phyloP scores from a whole-genome alignment of 148 eudicot species.

The Spergularia marina region DNA sequence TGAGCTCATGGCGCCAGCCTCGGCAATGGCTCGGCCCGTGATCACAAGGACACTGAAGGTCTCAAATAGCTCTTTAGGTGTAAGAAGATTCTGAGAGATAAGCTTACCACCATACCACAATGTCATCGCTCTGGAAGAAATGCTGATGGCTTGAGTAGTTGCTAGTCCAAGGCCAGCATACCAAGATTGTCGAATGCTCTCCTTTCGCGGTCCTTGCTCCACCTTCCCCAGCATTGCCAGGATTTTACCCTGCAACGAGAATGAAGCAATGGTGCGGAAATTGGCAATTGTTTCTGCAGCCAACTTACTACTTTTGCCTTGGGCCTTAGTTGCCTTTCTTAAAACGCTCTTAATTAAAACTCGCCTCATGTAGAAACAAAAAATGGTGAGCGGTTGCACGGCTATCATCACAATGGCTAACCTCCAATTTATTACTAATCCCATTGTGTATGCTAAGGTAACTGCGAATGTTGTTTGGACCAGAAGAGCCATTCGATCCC shows the following conservation, averaged over 20 bases:
- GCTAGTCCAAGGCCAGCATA: constrained; percentile 21
- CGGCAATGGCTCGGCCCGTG: constrained; percentile 79
- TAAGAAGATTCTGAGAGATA: not conserved
- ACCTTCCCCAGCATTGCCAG: constrained; percentile 60
- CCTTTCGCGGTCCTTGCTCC: constrained; percentile 60
- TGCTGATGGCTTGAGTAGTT: not conserved
- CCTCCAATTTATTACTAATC: constrained; percentile 73
- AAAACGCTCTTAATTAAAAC: constrained; percentile 70
- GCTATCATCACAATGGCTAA: constrained; percentile 73
- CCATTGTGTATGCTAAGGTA: constrained; percentile 63
- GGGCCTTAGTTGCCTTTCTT: constrained; percentile 60
- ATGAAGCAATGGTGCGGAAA: constrained; percentile 67
- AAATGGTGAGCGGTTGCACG: constrained; percentile 66
- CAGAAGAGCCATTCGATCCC: constrained; percentile 67
- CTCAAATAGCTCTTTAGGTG: constrained; percentile 38
- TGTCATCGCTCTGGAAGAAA: not conserved
- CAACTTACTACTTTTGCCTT: constrained; percentile 61
- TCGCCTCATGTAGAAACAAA: constrained; percentile 51
- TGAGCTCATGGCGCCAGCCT: constrained; percentile 80
- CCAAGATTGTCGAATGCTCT: constrained; percentile 69
- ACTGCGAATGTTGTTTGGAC: constrained; percentile 76
- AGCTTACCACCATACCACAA: constrained; percentile 12
- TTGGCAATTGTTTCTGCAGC: constrained; percentile 85
- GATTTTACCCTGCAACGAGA: constrained; percentile 61
- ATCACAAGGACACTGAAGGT: constrained; percentile 66